These are phyloP conservation scores for Colletotrichum sp. DNA, from an alignment of 2,329 filamentous ascomycete species.

Conservation along the genomic window DNA sequence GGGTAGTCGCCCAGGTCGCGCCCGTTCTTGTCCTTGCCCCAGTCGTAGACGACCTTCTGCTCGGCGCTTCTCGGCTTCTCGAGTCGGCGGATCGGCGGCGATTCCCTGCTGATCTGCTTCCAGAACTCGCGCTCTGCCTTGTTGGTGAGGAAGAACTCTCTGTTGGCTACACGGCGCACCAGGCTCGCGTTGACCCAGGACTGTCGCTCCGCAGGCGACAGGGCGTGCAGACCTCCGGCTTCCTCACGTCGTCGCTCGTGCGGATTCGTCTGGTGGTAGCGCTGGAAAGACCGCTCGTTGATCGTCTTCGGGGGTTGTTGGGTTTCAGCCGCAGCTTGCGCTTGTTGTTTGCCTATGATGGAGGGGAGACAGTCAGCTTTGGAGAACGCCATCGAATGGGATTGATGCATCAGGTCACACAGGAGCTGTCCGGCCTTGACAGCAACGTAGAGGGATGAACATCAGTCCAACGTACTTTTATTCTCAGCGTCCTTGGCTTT, in stretches of 20 bases:
- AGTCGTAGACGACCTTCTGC: conserved; percentile 38
- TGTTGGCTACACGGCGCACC: conserved; percentile 45
- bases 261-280: conserved; percentile 56
- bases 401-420: background rate
- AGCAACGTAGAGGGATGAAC: conserved; percentile 13
- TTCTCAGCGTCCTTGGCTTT: conserved; percentile 31
- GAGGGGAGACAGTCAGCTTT: background rate
- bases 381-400: conserved; percentile 1
- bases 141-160: conserved; percentile 39
- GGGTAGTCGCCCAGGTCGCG: conserved; percentile 54
- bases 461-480: conserved; percentile 19
- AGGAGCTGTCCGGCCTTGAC: background rate
- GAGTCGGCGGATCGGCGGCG: conserved; percentile 52
- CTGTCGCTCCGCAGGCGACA: conserved; percentile 54
- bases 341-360: conserved; percentile 29
- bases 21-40: conserved; percentile 58
- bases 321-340: background rate
- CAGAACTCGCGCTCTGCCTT: conserved; percentile 64
- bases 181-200: conserved; percentile 53
- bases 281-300: conserved; percentile 51
- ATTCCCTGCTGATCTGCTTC: conserved; percentile 59
- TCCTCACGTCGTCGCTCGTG: conserved; percentile 49
- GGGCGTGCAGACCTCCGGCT: conserved; percentile 46
- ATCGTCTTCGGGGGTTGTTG: conserved; percentile 47
- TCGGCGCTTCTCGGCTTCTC: conserved; percentile 22